Evolutionary conservation across 306 rosid genomes (phyloP), one percentile per base, ranked within the genome.

Genomic region (Castanea sativa): DNA sequence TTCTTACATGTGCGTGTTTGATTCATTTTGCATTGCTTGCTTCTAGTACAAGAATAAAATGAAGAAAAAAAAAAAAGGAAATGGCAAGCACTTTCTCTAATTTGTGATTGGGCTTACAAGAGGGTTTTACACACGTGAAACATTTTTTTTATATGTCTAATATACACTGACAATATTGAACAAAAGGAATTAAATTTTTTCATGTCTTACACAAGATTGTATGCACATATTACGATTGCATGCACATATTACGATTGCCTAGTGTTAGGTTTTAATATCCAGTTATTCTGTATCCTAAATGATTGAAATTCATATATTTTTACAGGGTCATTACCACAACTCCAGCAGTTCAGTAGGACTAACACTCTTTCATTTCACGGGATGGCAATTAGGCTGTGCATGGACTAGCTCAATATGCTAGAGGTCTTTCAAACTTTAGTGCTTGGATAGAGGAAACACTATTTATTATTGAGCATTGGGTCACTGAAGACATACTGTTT

Each of bases 211-310:
- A 18, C 49, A 27, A 14, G 35, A 33, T 38, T 12, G 35, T 25
- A 25, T 60, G 67, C 30, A 60, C 6, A 5, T 60, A 60, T 60
- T 63, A 19, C 30, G 7, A 30, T 64, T 30, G 21, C 41, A 25
- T 60, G 67, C 30, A 60, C 6, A 5, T 60, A 60, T 60, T 63
- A 19, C 30, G 7, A 30, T 64, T 30, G 21, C 41, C 38, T 6
- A 35, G 72, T 21, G 10, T n/a, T 6, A 35, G 72, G 32, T 5
- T 56, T 52, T 78, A 68, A 55, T 15, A 14, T 49, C 84, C 53
- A 52, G 65, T 73, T 60, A 67, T 41, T 76, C 61, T 76, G 23
- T 16, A 60, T 72, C 19, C 30, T 52, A 79, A 52, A 14, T 71
- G 23, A 65, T 67, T 65, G 75, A 76, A 64, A 52, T 71, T 19